phyloP scores from a whole-genome alignment of 2,329 filamentous ascomycete genomes.

The Corinectria fuckeliana region DNA sequence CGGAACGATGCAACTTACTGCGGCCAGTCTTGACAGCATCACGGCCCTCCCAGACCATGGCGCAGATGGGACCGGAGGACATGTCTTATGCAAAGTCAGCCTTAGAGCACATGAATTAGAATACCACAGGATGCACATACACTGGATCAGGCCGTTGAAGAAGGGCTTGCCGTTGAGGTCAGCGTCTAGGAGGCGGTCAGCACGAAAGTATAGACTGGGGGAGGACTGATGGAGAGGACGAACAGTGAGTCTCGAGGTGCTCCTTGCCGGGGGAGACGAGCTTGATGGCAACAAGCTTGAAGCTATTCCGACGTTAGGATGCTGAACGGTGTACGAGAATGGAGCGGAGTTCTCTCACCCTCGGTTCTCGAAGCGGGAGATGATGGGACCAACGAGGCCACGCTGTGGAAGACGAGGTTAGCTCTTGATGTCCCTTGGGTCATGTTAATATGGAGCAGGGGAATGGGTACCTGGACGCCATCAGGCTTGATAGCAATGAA shows the following conservation, averaged over 20 bases:
- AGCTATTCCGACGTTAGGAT: constrained; percentile 59
- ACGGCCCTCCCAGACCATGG: constrained; percentile 99
- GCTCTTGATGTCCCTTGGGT: neutral
- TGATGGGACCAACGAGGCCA: constrained; percentile 97
- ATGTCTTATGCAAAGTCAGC: constrained; percentile 70
- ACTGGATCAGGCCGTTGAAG: constrained; percentile 92
- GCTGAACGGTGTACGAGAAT: constrained; percentile 19
- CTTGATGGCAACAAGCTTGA: constrained; percentile 99
- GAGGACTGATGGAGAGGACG: constrained; percentile 39
- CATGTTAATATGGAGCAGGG: neutral
- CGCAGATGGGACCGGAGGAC: constrained; percentile 93
- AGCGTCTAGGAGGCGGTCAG: constrained; percentile 61
- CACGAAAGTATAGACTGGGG: constrained; percentile 27
- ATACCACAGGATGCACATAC: constrained; percentile 58
- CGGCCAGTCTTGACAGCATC: constrained; percentile 99
- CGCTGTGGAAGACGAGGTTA: constrained; percentile 64
- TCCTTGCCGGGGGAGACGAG: constrained; percentile 85
- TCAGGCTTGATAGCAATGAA: constrained; percentile 99
- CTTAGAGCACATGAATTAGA: neutral
- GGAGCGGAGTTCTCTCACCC: constrained; percentile 62
- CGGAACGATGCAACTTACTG: constrained; percentile 58
- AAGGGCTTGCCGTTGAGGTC: constrained; percentile 95
- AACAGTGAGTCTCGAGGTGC: constrained; percentile 97
- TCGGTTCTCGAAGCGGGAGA: constrained; percentile 96
- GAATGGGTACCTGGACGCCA: constrained; percentile 85